Conservation (phyloP, 495 filamentous ascomycete species). For the Talaromyces borbonicus region DNA sequence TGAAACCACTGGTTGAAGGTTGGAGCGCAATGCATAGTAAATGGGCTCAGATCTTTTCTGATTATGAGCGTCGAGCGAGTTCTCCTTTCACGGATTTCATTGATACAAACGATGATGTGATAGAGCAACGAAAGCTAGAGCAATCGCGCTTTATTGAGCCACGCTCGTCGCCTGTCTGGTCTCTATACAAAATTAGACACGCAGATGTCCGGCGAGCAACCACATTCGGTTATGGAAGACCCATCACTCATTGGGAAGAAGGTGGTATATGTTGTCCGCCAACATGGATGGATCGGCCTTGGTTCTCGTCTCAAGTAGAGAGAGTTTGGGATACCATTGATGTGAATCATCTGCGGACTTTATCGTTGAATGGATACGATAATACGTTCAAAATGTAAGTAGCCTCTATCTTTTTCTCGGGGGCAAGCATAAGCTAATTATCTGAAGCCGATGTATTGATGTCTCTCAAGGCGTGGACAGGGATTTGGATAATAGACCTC, state of each 20-base stretch:
- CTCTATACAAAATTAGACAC: constrained; percentile 46
- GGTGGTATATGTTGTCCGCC: constrained; percentile 38
- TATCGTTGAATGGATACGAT: constrained; percentile 38
- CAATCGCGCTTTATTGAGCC: constrained; percentile 34
- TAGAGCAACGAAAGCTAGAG: constrained; percentile 43
- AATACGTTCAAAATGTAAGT: constrained; percentile 52
- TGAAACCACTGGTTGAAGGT: constrained; percentile 24
- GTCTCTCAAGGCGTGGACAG: constrained; percentile 71
- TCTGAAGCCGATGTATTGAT: constrained; percentile 46
- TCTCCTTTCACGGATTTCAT: constrained; percentile 55
- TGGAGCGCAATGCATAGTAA: constrained; percentile 9
- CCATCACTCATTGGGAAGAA: constrained; percentile 48
- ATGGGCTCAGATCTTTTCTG: constrained; percentile 30
- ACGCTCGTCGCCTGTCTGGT: constrained; percentile 37
- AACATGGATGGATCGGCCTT: constrained; percentile 45
- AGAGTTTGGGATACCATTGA: constrained; percentile 63
- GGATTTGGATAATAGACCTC: constrained; percentile 32
- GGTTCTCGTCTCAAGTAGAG: constrained; percentile 37
- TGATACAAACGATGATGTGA: constrained; percentile 43
- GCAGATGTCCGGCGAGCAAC: constrained; percentile 34
- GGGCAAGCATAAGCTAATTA: constrained; percentile 1
- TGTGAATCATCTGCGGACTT: constrained; percentile 42
- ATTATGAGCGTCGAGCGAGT: constrained; percentile 50
- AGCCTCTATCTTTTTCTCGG: constrained; percentile 9
- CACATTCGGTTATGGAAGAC: constrained; percentile 40